Evolutionary conservation across 495 filamentous ascomycete species (phyloP).

Genomic region (Thermochaetoides thermophila): DNA sequence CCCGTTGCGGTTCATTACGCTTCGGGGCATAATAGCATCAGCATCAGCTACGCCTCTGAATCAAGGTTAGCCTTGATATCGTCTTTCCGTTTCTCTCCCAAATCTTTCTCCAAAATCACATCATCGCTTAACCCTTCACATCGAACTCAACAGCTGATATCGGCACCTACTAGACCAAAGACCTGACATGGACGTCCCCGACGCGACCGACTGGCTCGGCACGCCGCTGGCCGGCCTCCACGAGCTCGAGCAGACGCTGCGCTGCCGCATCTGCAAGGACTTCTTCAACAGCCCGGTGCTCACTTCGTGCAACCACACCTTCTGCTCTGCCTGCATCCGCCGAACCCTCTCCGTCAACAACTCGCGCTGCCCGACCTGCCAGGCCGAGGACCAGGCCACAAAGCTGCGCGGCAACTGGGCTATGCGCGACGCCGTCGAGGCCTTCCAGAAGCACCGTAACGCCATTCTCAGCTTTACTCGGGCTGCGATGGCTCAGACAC

Average conservation of each 20-base stretch:
- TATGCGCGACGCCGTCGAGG: slow-evolving; percentile 69
- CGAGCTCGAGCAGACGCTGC: slow-evolving; percentile 68
- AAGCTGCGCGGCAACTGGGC: slow-evolving; percentile 73
- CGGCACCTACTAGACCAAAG: no score
- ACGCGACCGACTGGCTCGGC: slow-evolving; percentile 86
- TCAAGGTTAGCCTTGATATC: no score
- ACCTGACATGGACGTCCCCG: slow-evolving; percentile 50
- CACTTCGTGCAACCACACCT: slow-evolving; percentile 88
- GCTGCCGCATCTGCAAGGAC: slow-evolving; percentile 96
- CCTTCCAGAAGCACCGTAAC: slow-evolving; percentile 52
- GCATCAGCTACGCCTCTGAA: no score
- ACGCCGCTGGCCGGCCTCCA: slow-evolving; percentile 60
- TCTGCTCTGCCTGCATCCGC: slow-evolving; percentile 91
- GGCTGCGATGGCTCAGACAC: slow-evolving; percentile 17
- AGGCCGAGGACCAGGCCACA: slow-evolving; percentile 59
- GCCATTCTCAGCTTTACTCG: slow-evolving; percentile 46
- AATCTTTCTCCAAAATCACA: no score
- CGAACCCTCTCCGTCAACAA: slow-evolving; percentile 64
- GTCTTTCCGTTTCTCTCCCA: no score
- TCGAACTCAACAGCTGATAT: no score
- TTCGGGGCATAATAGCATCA: no score
- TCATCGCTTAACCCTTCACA: no score
- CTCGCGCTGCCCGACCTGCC: slow-evolving; percentile 77
- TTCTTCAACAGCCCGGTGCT: slow-evolving; percentile 89
- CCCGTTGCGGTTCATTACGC: no score